phyloP scores from a whole-genome alignment of 495 filamentous ascomycete genomes.

The Lophium mytilinum region DNA sequence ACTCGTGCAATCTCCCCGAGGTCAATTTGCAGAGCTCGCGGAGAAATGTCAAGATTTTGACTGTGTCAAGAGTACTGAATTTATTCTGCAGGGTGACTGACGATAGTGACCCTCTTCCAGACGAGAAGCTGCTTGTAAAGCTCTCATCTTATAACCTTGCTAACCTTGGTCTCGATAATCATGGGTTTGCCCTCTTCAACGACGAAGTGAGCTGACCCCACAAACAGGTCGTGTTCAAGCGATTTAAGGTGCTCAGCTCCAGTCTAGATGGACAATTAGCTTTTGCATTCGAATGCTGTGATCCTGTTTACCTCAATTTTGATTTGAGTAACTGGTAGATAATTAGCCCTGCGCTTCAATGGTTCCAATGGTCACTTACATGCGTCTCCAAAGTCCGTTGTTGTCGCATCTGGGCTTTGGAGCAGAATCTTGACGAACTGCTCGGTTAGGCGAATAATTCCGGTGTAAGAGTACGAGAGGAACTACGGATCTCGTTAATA shows the following conservation, averaged over 20 bases:
- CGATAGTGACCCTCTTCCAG: no score
- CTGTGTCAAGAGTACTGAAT: background rate
- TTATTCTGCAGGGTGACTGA: background rate
- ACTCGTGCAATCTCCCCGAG: background rate
- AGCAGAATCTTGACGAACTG: constrained; percentile 29
- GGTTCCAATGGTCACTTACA: constrained; percentile 20
- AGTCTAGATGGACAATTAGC: constrained; percentile 24
- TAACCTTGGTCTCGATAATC: constrained; percentile 53
- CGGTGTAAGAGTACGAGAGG: constrained; percentile 7
- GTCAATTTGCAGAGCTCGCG: no score
- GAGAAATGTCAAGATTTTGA: no score
- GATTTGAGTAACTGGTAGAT: background rate
- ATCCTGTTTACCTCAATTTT: background rate
- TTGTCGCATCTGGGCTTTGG: constrained; percentile 40
- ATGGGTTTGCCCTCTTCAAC: constrained; percentile 45
- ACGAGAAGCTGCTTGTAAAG: no score
- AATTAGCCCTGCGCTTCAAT: background rate
- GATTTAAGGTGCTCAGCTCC: constrained; percentile 43
- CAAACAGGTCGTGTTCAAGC: constrained; percentile 47
- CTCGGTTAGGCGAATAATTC: background rate
- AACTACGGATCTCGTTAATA: background rate
- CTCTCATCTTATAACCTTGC: constrained; percentile 37
- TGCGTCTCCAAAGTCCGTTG: constrained; percentile 49
- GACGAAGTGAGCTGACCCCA: constrained; percentile 48
- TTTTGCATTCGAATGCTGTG: background rate